Evolutionary conservation across 352 stramenopile species (phyloP), one percentile per base, ranked within the genome.

Genomic region (Globisporangium nagaii): DNA sequence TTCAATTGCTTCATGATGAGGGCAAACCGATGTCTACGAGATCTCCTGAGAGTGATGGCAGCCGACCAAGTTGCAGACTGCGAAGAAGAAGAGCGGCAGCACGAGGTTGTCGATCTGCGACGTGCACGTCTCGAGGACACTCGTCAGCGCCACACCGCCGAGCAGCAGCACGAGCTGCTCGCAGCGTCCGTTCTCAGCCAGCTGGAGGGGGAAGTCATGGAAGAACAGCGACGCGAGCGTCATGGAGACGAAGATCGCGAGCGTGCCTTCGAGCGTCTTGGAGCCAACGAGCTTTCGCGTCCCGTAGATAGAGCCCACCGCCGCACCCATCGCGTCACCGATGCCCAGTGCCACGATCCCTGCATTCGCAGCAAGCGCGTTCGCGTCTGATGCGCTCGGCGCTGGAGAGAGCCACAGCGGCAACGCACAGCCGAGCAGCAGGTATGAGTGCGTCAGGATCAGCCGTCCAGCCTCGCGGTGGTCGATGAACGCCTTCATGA

Each of bases 21-120:
- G n/a, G n/a, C n/a, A n/a, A n/a, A n/a, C n/a, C n/a, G n/a, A n/a
- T n/a, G n/a, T n/a, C n/a, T n/a, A n/a, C n/a, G n/a, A n/a, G n/a
- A n/a, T n/a, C n/a, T n/a, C n/a, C n/a, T n/a, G n/a, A n/a, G n/a
- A n/a, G n/a, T n/a, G n/a, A n/a, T n/a, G n/a, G n/a, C 73, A 86
- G 30, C 52, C 44, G 7, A 84, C 66, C 13, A 90, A 56, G 46
- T 85, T 88, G 54, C 68, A 76, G 20, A 68, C 34, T 3, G 58
- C 67, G 44, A 75, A 86, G 25, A 87, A 76, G 56, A 79, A 87
- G 9, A 93, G 71, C 30, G 83, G 82, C 4, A 93, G 66, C 24
- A 91, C 79, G 46, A 91, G 67, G 61, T 93, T 93, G 66, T 93
- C 83, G 56, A 93, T 93, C 55, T 91, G 83, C 8, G 74, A 63